Evolutionary conservation across 805 yeast genomes (phyloP).

Genomic region (Saturnispora sekii): DNA sequence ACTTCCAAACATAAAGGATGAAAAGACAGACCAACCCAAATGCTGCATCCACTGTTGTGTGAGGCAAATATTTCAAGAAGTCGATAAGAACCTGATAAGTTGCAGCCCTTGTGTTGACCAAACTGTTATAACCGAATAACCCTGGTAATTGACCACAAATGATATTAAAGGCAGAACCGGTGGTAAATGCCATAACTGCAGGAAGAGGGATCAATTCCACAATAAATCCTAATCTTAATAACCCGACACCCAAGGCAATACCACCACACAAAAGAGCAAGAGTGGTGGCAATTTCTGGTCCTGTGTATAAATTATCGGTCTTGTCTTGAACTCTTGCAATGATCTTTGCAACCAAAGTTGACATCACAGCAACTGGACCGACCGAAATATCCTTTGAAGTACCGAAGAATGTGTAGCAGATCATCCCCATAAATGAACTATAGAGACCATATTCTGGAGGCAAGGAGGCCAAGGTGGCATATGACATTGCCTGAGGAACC

Average conservation of each 20-base stretch:
- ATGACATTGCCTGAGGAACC: slow-evolving; percentile 95
- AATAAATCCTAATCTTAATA: slow-evolving; percentile 76
- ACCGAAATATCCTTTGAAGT: slow-evolving; percentile 93
- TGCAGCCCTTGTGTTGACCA: slow-evolving; percentile 63
- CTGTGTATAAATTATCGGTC: slow-evolving; percentile 31
- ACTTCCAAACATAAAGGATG: slow-evolving; percentile 67
- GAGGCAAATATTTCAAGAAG: slow-evolving; percentile 60
- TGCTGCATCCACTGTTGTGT: slow-evolving; percentile 72
- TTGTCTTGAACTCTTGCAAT: slow-evolving; percentile 51
- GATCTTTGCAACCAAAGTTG: slow-evolving; percentile 73
- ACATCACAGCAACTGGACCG: slow-evolving; percentile 97
- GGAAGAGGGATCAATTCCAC: slow-evolving; percentile 85
- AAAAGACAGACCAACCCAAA: slow-evolving; percentile 74
- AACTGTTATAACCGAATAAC: slow-evolving; percentile 62
- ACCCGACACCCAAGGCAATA: slow-evolving; percentile 73
- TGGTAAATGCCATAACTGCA: slow-evolving; percentile 90
- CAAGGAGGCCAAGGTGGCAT: slow-evolving; percentile 78
- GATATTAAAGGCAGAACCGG: slow-evolving; percentile 85
- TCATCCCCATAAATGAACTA: slow-evolving; percentile 86
- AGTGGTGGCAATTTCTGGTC: slow-evolving; percentile 71
- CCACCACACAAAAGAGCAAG: slow-evolving; percentile 78
- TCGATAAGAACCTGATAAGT: slow-evolving; percentile 63
- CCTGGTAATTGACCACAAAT: slow-evolving; percentile 80
- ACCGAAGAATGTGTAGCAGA: slow-evolving; percentile 83
- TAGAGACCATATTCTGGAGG: slow-evolving; percentile 80